Base-by-base conservation (phyloP, 371 early-diverging fungal species). In the Mucor mucedo region DNA sequence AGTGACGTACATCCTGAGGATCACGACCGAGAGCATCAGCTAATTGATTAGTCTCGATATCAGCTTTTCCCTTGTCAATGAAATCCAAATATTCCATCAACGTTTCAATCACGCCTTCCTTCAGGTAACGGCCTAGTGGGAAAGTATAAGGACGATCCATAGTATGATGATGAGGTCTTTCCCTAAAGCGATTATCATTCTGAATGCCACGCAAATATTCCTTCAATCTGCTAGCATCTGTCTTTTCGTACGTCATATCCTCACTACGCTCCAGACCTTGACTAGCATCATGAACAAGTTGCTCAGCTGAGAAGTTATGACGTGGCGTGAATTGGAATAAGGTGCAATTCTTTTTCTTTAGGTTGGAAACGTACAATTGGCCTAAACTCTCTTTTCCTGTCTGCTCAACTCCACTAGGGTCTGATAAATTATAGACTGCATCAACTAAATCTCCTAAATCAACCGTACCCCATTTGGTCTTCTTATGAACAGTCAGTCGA, bases 71-170 rank as follows among this genome's bases (percentile, higher is more conserved):
- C n/a, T 16, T 11, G 42, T 61, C 58, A 55, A 44, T 33, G 10
- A 65, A 48, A 30, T 53, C 16, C 60, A 60, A 68, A 21, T 58
- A 68, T n/a, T 65, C 72, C 27, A 71, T 10, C 32, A 71, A 29
- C 8, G 42, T 48, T 4, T 60, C 21, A 8, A 75, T 71, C 7
- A 35, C n/a, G 4, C 38, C 6, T 3, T 65, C 52, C 8, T 65
- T 68, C 35, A 75, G 35, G 14, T 65, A 71, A 33, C 27, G 30
- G 5, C 64, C 71, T 13, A 71, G 21, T 1, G 74, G 74, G 28
- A 72, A 69, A 9, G 54, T 59, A 49, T 40, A 52, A 27, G 42
- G 55, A 2, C 32, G 28, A 10, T 65, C 69, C 8, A 42, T 30
- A 30, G n/a, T 29, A 30, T 10, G 16, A 14, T 47, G 50, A 16